These are phyloP conservation scores for Saccharomycopsis malanga DNA, from an alignment of 805 yeast genomes.

Conservation along the genomic window DNA sequence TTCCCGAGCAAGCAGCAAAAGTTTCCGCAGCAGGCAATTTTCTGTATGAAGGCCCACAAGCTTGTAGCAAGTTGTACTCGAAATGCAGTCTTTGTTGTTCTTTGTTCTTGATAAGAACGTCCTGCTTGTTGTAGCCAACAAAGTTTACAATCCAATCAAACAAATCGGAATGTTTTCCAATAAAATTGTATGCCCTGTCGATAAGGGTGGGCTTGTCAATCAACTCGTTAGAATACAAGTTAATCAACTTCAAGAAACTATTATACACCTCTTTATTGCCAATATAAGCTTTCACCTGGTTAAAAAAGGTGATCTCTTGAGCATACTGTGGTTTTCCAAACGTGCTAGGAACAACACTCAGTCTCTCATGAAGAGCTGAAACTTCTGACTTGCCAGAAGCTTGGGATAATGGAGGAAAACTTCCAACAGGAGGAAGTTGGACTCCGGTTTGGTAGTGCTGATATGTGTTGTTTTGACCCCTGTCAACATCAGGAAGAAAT, in stretches of 20 bases:
- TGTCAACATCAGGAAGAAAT: conserved; percentile 70
- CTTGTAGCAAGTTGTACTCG: conserved; percentile 8
- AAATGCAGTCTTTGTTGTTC: conserved; percentile 5
- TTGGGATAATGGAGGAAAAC: conserved; percentile 28
- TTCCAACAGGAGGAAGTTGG: conserved; percentile 26
- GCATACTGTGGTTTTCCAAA: conserved; percentile 40
- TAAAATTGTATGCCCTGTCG: conserved; percentile 74
- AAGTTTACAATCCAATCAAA: conserved; percentile 88
- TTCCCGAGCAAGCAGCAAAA: conserved; percentile 94
- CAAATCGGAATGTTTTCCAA: conserved; percentile 75
- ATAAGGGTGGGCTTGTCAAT: conserved; percentile 78
- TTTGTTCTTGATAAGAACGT: conserved; percentile 1
- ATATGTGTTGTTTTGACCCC: not conserved
- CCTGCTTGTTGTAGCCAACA: conserved; percentile 50
- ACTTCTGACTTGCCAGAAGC: conserved; percentile 7
- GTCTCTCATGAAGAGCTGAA: conserved; percentile 11
- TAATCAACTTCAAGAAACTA: conserved; percentile 84
- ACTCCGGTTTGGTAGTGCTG: not conserved
- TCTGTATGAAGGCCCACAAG: conserved; percentile 26
- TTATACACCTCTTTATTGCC: conserved; percentile 86
- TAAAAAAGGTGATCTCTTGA: conserved; percentile 88
- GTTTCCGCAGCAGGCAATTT: conserved; percentile 78
- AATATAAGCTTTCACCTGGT: conserved; percentile 80
- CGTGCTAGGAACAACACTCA: conserved; percentile 24
- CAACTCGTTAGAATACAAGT: conserved; percentile 83